Conservation (phyloP, 768 basidiomycete genomes). For the Mycena venus region DNA sequence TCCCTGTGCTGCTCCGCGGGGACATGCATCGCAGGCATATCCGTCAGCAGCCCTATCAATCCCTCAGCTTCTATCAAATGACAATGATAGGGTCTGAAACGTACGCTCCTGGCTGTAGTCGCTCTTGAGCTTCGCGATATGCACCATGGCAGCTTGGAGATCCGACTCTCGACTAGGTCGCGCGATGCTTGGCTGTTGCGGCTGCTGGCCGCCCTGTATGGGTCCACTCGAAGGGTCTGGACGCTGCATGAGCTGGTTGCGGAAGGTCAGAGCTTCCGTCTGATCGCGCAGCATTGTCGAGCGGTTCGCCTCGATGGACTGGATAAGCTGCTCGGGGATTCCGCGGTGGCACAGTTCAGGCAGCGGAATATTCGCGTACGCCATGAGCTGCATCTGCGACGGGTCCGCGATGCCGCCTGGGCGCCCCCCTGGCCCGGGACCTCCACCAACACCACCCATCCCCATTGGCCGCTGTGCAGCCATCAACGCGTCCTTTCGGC, state of each 20-base stretch:
- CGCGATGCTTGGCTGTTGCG: neutral
- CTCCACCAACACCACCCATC: neutral
- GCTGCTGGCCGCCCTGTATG: constrained; percentile 12
- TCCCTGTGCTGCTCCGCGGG: constrained; percentile 68
- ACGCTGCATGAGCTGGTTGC: constrained; percentile 41
- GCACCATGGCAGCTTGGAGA: constrained; percentile 41
- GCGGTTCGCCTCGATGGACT: constrained; percentile 70
- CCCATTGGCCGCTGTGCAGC: constrained; percentile 18
- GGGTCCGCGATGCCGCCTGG: constrained; percentile 39
- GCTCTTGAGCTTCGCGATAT: constrained; percentile 49
- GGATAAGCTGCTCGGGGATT: constrained; percentile 64
- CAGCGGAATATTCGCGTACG: constrained; percentile 59
- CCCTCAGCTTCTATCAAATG: neutral
- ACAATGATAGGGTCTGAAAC: constrained; percentile 23
- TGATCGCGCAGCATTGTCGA: constrained; percentile 55
- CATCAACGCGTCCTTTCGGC: constrained; percentile 37
- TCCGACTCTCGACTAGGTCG: constrained; percentile 50
- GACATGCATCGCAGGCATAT: constrained; percentile 53
- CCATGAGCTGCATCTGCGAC: constrained; percentile 56
- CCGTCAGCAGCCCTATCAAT: constrained; percentile 47
- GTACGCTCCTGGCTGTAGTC: constrained; percentile 48
- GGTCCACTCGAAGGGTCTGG: constrained; percentile 21
- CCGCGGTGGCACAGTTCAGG: constrained; percentile 67
- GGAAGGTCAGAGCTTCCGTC: constrained; percentile 53
- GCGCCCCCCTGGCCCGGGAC: constrained; percentile 1